Evolutionary conservation across 176 grass and related monocot genomes (phyloP).

Genomic region (Guadua angustifolia): DNA sequence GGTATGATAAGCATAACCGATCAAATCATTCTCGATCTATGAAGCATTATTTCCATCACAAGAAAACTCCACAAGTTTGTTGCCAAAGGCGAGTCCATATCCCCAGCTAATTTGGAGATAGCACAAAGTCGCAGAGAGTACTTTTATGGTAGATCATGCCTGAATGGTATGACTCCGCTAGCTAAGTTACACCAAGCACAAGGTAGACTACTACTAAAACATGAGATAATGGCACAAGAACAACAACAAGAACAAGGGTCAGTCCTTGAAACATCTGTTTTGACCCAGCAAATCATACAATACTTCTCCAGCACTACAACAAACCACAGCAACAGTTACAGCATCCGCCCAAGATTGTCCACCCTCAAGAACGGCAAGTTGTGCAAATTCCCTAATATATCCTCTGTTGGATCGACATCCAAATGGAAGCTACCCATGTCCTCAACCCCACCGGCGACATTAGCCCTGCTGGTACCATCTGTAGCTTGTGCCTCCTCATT

Average conservation of each 20-base stretch:
- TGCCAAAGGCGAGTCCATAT: background rate
- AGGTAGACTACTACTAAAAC: conserved; percentile 33
- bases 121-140: conserved; percentile 26
- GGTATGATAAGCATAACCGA: conserved; percentile 1
- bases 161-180: background rate
- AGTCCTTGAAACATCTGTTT: conserved; percentile 45
- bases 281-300: conserved; percentile 30
- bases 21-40: conserved; percentile 27
- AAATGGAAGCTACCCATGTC: conserved; percentile 68
- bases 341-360: conserved; percentile 57
- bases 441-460: conserved; percentile 39
- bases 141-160: conserved; percentile 8
- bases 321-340: conserved; percentile 24
- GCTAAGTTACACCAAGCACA: conserved; percentile 37
- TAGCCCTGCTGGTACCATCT: conserved; percentile 52
- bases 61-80: conserved; percentile 22
- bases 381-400: conserved; percentile 77
- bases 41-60: conserved; percentile 40
- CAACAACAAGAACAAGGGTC: conserved; percentile 21
- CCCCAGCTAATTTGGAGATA: conserved; percentile 38
- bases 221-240: conserved; percentile 29
- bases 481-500: conserved; percentile 71
- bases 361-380: conserved; percentile 67
- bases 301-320: conserved; percentile 16
- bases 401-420: conserved; percentile 66